These are phyloP conservation scores for Phytopythium sindhum DNA, from an alignment of 352 stramenopile genomes.

Conservation along the genomic window DNA sequence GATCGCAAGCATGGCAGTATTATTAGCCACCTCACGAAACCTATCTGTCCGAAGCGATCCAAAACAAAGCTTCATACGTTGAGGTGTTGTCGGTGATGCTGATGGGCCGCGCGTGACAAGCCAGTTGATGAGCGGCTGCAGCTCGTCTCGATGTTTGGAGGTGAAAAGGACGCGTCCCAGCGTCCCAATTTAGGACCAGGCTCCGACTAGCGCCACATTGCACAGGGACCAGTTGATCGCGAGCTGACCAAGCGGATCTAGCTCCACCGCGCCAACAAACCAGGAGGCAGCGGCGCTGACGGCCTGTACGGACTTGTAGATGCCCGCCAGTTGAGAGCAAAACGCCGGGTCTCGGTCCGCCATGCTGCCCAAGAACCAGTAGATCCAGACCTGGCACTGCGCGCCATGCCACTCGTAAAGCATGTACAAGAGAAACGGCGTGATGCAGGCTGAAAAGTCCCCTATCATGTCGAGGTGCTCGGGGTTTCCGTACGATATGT, in stretches of 20 bases:
- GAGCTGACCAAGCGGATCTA: slow-evolving; percentile 7
- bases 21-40: slow-evolving; percentile 3
- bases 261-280: slow-evolving; percentile 24
- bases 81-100: not conserved
- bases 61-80: not conserved
- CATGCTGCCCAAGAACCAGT: slow-evolving; percentile 69
- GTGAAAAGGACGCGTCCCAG: not conserved
- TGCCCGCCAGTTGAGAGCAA: slow-evolving; percentile 44
- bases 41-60: no score
- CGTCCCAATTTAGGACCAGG: not conserved
- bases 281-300: slow-evolving; percentile 32
- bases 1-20: not conserved
- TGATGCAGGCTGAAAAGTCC: slow-evolving; percentile 15
- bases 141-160: not conserved
- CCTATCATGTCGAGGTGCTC: slow-evolving; percentile 28
- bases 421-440: slow-evolving; percentile 55
- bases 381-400: slow-evolving; percentile 73
- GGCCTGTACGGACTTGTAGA: slow-evolving; percentile 70
- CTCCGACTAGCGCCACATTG: not conserved
- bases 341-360: not conserved
- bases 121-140: not conserved
- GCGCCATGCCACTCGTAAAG: slow-evolving; percentile 72
- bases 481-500: slow-evolving; percentile 4
- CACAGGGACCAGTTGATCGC: not conserved
- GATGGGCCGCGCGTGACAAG: not conserved